phyloP scores from a whole-genome alignment of 495 filamentous ascomycete species.

The Neurospora hispaniola region DNA sequence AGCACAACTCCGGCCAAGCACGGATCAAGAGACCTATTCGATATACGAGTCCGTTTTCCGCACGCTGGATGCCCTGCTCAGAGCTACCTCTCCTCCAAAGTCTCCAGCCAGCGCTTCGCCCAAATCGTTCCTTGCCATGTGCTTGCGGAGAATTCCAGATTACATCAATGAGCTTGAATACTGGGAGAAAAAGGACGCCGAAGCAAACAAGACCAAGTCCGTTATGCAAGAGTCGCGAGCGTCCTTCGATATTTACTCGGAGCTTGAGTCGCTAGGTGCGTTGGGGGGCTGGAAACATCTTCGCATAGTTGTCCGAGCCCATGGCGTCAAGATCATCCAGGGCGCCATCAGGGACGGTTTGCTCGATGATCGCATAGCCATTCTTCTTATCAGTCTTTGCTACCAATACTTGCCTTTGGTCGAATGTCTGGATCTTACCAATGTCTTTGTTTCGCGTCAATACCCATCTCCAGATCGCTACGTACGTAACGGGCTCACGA shows the following conservation, averaged over 20 bases:
- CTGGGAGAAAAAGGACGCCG: slow-evolving; percentile 37
- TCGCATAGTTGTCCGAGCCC: slow-evolving; percentile 52
- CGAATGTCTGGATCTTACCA: slow-evolving; percentile 33
- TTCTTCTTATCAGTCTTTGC: slow-evolving; percentile 33
- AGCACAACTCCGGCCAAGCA: slow-evolving; percentile 2
- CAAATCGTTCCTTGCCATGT: slow-evolving; percentile 53
- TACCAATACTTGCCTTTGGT: slow-evolving; percentile 21
- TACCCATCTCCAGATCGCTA: slow-evolving; percentile 26
- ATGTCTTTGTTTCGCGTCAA: slow-evolving; percentile 20
- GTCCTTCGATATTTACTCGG: slow-evolving; percentile 48
- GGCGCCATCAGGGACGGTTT: slow-evolving; percentile 43
- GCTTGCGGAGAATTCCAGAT: slow-evolving; percentile 49
- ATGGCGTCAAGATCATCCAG: slow-evolving; percentile 49
- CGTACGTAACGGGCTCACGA: slow-evolving; percentile 17
- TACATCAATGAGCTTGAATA: slow-evolving; percentile 53
- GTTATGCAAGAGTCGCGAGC: slow-evolving; percentile 26
- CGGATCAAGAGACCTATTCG: neutral
- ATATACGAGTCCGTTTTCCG: slow-evolving; percentile 30
- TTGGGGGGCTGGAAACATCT: slow-evolving; percentile 56
- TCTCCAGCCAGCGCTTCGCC: slow-evolving; percentile 7
- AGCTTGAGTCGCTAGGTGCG: slow-evolving; percentile 52
- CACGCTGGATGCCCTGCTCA: slow-evolving; percentile 38
- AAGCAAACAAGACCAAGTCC: slow-evolving; percentile 35
- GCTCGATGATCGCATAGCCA: slow-evolving; percentile 28
- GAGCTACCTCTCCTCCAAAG: slow-evolving; percentile 24